Evolutionary conservation across 495 filamentous ascomycete species (phyloP), one percentile per base, ranked within the genome.

Genomic region (Amniculicola lignicola): DNA sequence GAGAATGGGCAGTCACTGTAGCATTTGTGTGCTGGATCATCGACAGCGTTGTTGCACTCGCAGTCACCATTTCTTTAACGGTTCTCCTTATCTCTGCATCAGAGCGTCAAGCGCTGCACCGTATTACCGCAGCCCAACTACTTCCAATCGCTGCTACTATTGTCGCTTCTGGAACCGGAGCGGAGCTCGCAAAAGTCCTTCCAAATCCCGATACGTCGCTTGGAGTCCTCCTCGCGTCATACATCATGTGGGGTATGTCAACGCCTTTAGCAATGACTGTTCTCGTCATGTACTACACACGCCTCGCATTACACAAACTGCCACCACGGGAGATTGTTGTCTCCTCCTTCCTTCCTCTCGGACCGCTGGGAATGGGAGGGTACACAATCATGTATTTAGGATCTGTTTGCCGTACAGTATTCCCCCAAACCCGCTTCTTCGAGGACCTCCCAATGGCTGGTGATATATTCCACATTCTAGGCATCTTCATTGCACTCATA

Each of bases 241-340:
- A 84, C 57, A 69, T 82, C 4, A 73, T 85, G 22, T 84, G 81
- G 78, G 82, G 82, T 1, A 80, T 78, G 38, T 77, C 81, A 0
- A 65, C 78, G 11, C 79, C 80, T 1, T 69, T 85, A 18, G 77
- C 80, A 1, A 62, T 81, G 68, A 74, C 74, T 51, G 73, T 83
- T 4, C 67, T 85, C 42, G 79, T 77, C 16, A 80, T 85, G 19
- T 86, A 87, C 53, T 80, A 85, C 40, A 77, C 78, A 37, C 79
- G 83, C 3, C 70, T 87, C 1, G 78, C 77, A 2, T 62, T 84
- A 1, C 76, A 85, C 64, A 80, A 80, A 47, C 66, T 84, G 14
- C 82, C 81, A 0, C 75, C 79, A 0, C 75, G 77, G 15, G 82
- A 82, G 36, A 72, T 82, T 40, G 83, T 86, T 39, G 82, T 83